These are phyloP conservation scores for Penicillium italicum DNA, from an alignment of 2,329 filamentous ascomycete species.

Conservation along the genomic window DNA sequence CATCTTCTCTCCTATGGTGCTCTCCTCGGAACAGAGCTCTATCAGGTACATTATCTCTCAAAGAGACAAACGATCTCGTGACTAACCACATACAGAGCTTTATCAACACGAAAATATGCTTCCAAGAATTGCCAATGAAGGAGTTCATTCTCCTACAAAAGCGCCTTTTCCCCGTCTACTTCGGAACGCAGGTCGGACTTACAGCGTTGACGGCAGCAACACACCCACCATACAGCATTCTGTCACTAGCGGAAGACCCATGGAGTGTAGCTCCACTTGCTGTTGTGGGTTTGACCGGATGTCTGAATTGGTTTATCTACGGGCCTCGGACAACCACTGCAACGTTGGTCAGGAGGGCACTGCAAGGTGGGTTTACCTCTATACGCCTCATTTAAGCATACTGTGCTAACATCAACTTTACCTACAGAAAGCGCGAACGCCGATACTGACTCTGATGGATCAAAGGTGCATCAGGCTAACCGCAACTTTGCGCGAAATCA, in stretches of 20 bases:
- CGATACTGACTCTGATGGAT: not conserved
- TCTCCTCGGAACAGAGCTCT: slow-evolving; percentile 40
- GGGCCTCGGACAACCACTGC: slow-evolving; percentile 36
- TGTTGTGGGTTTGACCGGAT: slow-evolving; percentile 31
- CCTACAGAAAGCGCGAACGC: slow-evolving; percentile 7
- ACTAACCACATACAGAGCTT: slow-evolving; percentile 30
- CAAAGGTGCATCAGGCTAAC: slow-evolving; percentile 23
- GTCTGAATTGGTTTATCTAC: slow-evolving; percentile 36
- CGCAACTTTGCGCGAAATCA: slow-evolving; percentile 37
- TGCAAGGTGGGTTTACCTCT: slow-evolving; percentile 18
- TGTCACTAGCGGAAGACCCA: slow-evolving; percentile 25
- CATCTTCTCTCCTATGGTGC: slow-evolving; percentile 42
- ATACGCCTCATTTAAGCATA: not conserved
- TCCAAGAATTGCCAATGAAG: slow-evolving; percentile 33
- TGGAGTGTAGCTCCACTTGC: slow-evolving; percentile 28
- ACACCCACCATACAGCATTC: slow-evolving; percentile 31
- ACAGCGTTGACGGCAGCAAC: slow-evolving; percentile 35
- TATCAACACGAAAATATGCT: slow-evolving; percentile 41
- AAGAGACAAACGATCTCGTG: not conserved
- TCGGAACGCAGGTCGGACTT: slow-evolving; percentile 37
- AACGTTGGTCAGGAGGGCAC: slow-evolving; percentile 31
- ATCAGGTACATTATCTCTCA: slow-evolving; percentile 21
- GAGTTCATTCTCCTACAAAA: slow-evolving; percentile 42
- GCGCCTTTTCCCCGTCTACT: slow-evolving; percentile 42
- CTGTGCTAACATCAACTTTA: not conserved